Percentiles rank a stretch among this genome's conserved stretches.
Evolutionary conservation across 2,329 filamentous ascomycete species (phyloP).

Genomic region (Botrytis tulipae): DNA sequence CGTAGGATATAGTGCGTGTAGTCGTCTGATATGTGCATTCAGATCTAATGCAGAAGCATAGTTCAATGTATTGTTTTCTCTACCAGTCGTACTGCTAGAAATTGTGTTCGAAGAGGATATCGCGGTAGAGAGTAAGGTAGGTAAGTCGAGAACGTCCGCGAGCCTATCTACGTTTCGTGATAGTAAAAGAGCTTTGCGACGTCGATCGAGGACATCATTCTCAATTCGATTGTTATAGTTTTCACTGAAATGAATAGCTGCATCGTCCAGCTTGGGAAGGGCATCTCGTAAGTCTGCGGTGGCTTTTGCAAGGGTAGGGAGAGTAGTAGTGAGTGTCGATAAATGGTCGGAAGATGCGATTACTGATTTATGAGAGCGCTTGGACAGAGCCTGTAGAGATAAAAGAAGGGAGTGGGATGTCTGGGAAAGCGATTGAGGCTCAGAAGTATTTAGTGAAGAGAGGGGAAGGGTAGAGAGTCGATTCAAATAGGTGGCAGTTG

Average conservation of each 20-base stretch:
- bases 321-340: constrained; percentile 64
- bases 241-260: constrained; percentile 76
- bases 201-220: constrained; percentile 65
- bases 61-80: constrained; percentile 55
- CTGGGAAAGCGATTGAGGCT: constrained; percentile 78
- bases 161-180: constrained; percentile 85
- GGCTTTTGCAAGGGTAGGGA: constrained; percentile 68
- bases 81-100: constrained; percentile 40
- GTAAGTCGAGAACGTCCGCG: constrained; percentile 87
- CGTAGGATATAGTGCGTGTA: constrained; percentile 78
- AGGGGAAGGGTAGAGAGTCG: constrained; percentile 76
- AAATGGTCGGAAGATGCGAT: constrained; percentile 79
- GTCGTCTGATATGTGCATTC: constrained; percentile 85
- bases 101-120: constrained; percentile 53
- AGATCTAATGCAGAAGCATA: constrained; percentile 90
- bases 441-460: constrained; percentile 67
- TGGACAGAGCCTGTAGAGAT: constrained; percentile 82
- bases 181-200: constrained; percentile 77
- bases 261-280: constrained; percentile 75
- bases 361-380: constrained; percentile 81
- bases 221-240: constrained; percentile 75
- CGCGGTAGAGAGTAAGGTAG: constrained; percentile 78
- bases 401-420: constrained; percentile 76
- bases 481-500: constrained; percentile 69
- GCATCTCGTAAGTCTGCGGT: constrained; percentile 65